phyloP scores from a whole-genome alignment of 164 flowering plant genomes.

The Umbellularia californica region DNA sequence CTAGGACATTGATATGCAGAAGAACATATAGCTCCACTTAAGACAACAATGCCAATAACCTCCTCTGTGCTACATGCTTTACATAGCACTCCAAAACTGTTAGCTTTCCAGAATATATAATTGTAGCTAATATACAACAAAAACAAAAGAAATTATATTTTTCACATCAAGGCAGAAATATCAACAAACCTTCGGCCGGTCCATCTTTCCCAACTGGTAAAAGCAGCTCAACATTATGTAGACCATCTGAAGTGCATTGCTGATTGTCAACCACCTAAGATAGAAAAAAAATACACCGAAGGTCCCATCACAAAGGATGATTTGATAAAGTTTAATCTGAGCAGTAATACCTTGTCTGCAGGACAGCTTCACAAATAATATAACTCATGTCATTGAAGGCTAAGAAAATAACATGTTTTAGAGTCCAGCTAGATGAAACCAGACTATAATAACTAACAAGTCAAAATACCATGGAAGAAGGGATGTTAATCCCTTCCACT shows the following conservation, averaged over 20 bases:
- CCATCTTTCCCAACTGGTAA: slow-evolving; percentile 58
- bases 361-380: not conserved
- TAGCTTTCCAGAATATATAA: not conserved
- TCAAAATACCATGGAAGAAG: no score
- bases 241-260: slow-evolving; percentile 39
- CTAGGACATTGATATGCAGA: slow-evolving; percentile 65
- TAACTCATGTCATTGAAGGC: no score
- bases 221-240: slow-evolving; percentile 83
- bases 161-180: slow-evolving; percentile 1
- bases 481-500: no score
- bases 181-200: slow-evolving; percentile 46
- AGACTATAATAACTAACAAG: no score
- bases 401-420: no score
- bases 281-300: not conserved
- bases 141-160: not conserved
- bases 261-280: slow-evolving; percentile 54
- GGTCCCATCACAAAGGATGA: not conserved
- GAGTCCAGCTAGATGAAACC: no score
- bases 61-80: slow-evolving; percentile 71
- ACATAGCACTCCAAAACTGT: slow-evolving; percentile 9
- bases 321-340: not conserved
- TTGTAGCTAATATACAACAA: not conserved
- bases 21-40: slow-evolving; percentile 67
- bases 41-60: slow-evolving; percentile 49
- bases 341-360: not conserved